Percentiles rank a stretch among this genome's conserved stretches.
phyloP scores from a whole-genome alignment of 1,284 basidiomycete genomes.

The Neolentinus lepideus region DNA sequence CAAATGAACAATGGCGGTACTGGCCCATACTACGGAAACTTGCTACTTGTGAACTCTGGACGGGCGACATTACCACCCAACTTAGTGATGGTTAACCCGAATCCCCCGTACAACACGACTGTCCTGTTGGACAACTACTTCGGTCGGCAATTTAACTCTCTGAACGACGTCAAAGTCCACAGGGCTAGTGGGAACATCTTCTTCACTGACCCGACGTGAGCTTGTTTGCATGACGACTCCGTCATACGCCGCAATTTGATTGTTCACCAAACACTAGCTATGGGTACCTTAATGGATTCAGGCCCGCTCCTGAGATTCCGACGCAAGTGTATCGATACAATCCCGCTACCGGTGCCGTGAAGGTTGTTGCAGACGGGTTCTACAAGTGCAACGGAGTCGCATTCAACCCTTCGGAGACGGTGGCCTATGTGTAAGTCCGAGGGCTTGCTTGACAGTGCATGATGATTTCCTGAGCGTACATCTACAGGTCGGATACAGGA shows the following conservation, averaged over 20 bases:
- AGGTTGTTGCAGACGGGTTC: constrained; percentile 67
- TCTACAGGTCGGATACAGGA: constrained; percentile 47
- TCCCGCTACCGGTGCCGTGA: constrained; percentile 51
- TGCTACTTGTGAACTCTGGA: constrained; percentile 65
- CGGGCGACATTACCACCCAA: constrained; percentile 56
- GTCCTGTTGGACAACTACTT: constrained; percentile 65
- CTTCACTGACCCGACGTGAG: constrained; percentile 65
- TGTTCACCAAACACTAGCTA: constrained; percentile 35
- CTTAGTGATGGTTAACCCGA: constrained; percentile 59
- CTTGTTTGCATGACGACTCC: constrained; percentile 7
- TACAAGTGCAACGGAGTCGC: constrained; percentile 60
- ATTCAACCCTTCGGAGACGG: constrained; percentile 58
- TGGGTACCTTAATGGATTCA: constrained; percentile 58
- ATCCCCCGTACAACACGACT: constrained; percentile 52
- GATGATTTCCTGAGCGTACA: not conserved
- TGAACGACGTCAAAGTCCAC: constrained; percentile 75
- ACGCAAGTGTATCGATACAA: constrained; percentile 73
- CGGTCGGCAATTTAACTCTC: constrained; percentile 75
- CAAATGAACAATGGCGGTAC: constrained; percentile 76
- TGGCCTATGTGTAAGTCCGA: constrained; percentile 54
- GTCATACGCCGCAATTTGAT: constrained; percentile 1
- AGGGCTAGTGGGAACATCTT: constrained; percentile 56
- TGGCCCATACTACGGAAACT: constrained; percentile 54
- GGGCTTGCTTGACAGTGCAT: not conserved
- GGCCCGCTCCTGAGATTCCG: constrained; percentile 54